Conservation (phyloP, 1,284 basidiomycete species). For the Cryptococcus hybrid region DNA sequence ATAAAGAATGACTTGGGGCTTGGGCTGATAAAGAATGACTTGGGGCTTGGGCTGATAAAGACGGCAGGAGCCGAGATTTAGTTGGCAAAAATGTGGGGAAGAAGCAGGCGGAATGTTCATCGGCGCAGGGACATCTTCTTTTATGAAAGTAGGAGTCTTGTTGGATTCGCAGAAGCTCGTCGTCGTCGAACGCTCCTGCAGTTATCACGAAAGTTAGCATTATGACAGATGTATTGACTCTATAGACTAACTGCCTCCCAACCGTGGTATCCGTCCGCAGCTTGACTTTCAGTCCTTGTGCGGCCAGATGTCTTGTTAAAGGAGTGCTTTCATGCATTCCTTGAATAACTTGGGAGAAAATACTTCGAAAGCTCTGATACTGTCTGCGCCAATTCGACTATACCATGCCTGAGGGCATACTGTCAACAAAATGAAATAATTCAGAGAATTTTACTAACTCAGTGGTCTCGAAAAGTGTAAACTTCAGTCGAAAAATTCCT, state of each 20-base stretch:
- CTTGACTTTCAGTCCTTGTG: constrained; percentile 51
- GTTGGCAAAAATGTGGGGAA: too few relatives aligned
- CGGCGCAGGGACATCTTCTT: too few relatives aligned
- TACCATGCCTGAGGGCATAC: constrained; percentile 22
- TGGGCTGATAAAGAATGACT: too few relatives aligned
- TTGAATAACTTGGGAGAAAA: constrained; percentile 52
- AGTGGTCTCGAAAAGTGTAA: constrained; percentile 46
- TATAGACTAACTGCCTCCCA: constrained; percentile 33
- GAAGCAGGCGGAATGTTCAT: too few relatives aligned
- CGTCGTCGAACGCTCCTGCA: constrained; percentile 11
- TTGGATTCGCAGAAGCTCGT: constrained; percentile 3
- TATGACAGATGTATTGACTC: background rate
- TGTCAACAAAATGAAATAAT: background rate
- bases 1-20: too few relatives aligned
- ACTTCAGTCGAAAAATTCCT: constrained; percentile 47
- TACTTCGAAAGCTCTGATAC: constrained; percentile 49
- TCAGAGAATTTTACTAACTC: constrained; percentile 30
- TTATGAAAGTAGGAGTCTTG: background rate
- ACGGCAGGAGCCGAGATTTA: too few relatives aligned
- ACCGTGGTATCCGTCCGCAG: constrained; percentile 44
- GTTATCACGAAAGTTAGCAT: background rate
- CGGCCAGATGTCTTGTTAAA: constrained; percentile 49
- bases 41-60: too few relatives aligned
- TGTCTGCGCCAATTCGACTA: constrained; percentile 35
- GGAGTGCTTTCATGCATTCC: constrained; percentile 49